A percentile compares a stretch with the other conserved stretches of the same genome.
These are phyloP conservation scores for Backusella australiensis DNA, from an alignment of 192 early-diverging fungal genomes.

Conservation along the genomic window DNA sequence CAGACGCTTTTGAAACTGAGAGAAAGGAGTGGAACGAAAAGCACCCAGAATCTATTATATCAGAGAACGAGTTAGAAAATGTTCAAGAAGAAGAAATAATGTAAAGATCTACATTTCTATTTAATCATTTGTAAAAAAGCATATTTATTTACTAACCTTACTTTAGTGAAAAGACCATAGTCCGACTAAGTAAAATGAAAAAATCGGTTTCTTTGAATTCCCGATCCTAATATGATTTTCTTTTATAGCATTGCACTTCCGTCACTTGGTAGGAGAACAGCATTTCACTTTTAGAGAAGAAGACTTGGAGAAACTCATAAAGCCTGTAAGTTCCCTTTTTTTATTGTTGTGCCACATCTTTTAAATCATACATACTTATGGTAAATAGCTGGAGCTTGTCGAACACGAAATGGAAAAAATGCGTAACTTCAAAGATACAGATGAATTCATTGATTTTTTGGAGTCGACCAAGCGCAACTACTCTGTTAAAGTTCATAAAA, in stretches of 20 bases:
- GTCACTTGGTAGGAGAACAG: constrained; percentile 30
- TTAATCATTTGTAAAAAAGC: background rate
- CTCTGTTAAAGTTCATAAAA: constrained; percentile 35
- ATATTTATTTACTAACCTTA: constrained; percentile 4
- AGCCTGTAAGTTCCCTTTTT: constrained; percentile 15
- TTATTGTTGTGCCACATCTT: background rate
- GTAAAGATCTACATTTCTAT: background rate
- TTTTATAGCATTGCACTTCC: constrained; percentile 31
- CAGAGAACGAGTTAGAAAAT: background rate
- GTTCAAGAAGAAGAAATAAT: background rate
- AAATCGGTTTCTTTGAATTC: background rate
- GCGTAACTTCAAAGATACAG: constrained; percentile 17
- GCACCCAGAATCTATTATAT: background rate
- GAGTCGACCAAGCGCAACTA: constrained; percentile 22
- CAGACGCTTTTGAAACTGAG: constrained; percentile 23
- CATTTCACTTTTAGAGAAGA: constrained; percentile 14
- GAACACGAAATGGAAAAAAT: constrained; percentile 13
- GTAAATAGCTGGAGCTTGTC: constrained; percentile 16
- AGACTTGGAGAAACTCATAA: background rate
- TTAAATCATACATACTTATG: background rate
- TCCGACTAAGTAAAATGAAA: constrained; percentile 1
- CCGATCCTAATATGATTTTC: background rate
- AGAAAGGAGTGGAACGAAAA: constrained; percentile 18
- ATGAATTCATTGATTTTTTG: constrained; percentile 33
- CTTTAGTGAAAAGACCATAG: background rate